Conservation (phyloP, 495 filamentous ascomycete species). For the Evansstolkia leycettana region DNA sequence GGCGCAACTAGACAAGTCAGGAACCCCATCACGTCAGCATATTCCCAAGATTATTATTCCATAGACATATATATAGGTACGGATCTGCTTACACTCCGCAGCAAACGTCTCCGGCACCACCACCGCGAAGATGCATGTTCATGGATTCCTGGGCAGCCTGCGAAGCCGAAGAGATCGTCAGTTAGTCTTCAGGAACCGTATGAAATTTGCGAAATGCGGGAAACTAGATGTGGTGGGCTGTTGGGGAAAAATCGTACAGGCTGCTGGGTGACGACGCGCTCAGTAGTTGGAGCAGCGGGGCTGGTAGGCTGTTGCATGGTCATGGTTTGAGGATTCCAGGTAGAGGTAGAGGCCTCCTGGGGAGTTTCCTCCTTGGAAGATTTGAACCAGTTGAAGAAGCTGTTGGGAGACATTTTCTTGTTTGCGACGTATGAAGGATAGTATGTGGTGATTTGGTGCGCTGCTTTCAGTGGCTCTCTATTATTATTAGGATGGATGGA, state of each 20-base stretch:
- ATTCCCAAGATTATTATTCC: too few relatives aligned
- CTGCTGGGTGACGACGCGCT: conserved; percentile 21
- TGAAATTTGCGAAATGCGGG: too few relatives aligned
- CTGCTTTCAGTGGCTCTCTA: too few relatives aligned
- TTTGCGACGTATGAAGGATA: too few relatives aligned
- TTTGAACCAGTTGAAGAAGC: conserved; percentile 19
- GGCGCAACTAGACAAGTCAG: conserved; percentile 18
- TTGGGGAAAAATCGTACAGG: conserved; percentile 22
- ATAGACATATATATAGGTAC: not conserved
- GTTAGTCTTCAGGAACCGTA: too few relatives aligned
- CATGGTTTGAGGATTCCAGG: conserved; percentile 22
- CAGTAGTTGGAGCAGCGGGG: conserved; percentile 16
- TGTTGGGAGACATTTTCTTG: too few relatives aligned
- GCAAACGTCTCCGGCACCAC: conserved; percentile 28
- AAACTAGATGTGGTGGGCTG: too few relatives aligned
- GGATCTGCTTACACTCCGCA: conserved; percentile 27
- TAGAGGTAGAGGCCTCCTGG: conserved; percentile 12
- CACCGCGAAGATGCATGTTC: conserved; percentile 30
- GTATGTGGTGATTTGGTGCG: too few relatives aligned
- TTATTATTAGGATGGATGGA: too few relatives aligned
- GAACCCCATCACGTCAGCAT: too few relatives aligned
- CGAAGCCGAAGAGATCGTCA: too few relatives aligned
- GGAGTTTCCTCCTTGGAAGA: too few relatives aligned
- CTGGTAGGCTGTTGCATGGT: conserved; percentile 27
- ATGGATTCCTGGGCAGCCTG: conserved; percentile 25